Conservation (phyloP, 306 rosid genomes). For the Argentina anserina region DNA sequence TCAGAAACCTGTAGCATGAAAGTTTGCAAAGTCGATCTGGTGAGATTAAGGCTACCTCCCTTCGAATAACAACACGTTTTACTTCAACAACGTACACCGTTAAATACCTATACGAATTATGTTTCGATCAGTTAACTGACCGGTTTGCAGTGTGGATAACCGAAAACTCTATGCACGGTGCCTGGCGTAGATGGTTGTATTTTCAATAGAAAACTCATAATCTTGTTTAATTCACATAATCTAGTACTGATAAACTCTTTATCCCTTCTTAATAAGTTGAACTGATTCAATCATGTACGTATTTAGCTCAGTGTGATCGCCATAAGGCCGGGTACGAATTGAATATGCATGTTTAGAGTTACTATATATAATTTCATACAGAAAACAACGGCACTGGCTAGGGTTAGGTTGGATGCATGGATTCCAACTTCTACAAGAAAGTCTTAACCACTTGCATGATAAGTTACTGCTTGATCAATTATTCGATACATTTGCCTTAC, state of each 20-base stretch:
- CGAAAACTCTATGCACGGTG: not conserved
- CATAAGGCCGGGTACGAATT: no score
- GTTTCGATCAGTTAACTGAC: not conserved
- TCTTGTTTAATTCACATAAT: not conserved
- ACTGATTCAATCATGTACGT: not conserved
- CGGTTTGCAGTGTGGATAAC: not conserved
- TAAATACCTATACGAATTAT: not conserved
- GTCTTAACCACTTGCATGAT: not conserved
- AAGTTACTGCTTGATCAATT: not conserved
- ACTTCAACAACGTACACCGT: slow-evolving; percentile 2
- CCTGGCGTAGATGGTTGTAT: not conserved
- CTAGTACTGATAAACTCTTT: not conserved
- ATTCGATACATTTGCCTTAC: not conserved
- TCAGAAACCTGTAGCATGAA: not conserved
- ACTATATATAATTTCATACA: not conserved
- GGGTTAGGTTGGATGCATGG: not conserved
- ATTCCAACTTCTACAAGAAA: not conserved
- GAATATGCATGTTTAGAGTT: not conserved
- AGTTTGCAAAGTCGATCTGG: not conserved
- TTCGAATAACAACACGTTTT: not conserved
- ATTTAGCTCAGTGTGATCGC: not conserved
- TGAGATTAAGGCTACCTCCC: not conserved
- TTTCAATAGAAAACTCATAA: not conserved
- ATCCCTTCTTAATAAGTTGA: not conserved
- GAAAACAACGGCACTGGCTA: not conserved